Evolutionary conservation across 768 basidiomycete species (phyloP), one percentile per base, ranked within the genome.

Genomic region (Lactarius hengduanensis): DNA sequence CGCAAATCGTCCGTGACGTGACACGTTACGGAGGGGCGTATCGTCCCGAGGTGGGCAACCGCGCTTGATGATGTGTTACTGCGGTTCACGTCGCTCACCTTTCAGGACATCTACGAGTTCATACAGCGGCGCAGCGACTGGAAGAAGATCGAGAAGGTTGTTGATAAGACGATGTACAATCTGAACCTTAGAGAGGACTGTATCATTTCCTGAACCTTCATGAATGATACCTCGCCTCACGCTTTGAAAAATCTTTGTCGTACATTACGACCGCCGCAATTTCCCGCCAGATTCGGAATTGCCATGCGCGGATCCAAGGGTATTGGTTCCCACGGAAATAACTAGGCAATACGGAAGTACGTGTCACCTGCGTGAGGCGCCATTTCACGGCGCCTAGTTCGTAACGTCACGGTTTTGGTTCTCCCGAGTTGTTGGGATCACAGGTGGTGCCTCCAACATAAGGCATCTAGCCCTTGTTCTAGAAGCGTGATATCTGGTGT

Each of bases 71-170:
- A 22, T 65, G 53, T 38, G 57, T 30, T 36, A 30, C n/a, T 43
- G 15, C 54, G 22, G 50, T 53, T 61, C 9, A 32, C 56, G 32
- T 34, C n/a, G 26, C 45, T 38, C 63, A 34, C 34, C 28, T 55
- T 28, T 28, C 11, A 65, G 86, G 96, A 98, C 74, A 83, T 98
- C 59, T 98, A 98, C 75, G 96, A 98, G 76, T 96, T 98, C 72
- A 92, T 98, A 72, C 93, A 95, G 74, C 81, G 96, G 26, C 83
- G 96, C 40, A 91, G 92, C 8, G 96, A 99, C 75, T 98, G 96
- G 96, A 96, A 97, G 79, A 96, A 92, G 80, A 98, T 98, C 66
- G 96, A 98, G 76, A 96, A 94, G 77, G 88, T 86, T 32, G 97
- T 98, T 59, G 93, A 94, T 79, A 93, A 94, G 80, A 87, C 92